Conservation (phyloP, 1,284 basidiomycete genomes). For the Cutaneotrichosporon daszewskae region DNA sequence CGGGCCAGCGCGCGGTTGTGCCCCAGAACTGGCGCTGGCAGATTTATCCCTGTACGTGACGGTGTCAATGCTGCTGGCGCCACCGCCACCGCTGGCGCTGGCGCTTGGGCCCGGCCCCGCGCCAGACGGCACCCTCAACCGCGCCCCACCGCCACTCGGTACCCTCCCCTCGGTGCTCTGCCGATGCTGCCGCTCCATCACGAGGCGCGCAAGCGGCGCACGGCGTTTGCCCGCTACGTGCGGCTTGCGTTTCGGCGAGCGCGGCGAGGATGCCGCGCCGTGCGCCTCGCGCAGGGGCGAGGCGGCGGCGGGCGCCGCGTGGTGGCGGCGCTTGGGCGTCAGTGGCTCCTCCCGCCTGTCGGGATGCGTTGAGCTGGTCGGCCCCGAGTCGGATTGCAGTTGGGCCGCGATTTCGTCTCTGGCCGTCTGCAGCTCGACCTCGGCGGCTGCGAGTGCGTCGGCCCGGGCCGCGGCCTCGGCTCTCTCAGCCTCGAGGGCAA, state of each 20-base stretch:
- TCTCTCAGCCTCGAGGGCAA: constrained; percentile 52
- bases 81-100: too few species aligned
- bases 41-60: neutral
- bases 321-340: too few species aligned
- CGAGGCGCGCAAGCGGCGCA: constrained; percentile 36
- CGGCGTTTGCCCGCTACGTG: constrained; percentile 16
- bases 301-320: too few species aligned
- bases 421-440: too few species aligned
- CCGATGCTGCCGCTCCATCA: constrained; percentile 26
- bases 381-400: too few species aligned
- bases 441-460: too few species aligned
- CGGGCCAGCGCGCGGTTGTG: neutral
- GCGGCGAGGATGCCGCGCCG: too few species aligned
- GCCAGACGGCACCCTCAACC: neutral
- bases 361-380: too few species aligned
- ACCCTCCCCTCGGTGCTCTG: neutral
- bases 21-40: neutral
- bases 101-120: neutral
- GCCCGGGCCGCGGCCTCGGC: neutral
- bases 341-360: too few species aligned
- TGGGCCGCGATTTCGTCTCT: too few species aligned
- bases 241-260: constrained; percentile 26
- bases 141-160: neutral
- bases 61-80: too few species aligned
- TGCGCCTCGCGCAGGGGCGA: too few species aligned